Percentiles rank a stretch among this genome's conserved stretches.
Evolutionary conservation across 1,284 basidiomycete genomes (phyloP).

Genomic region (Irpex sp.): DNA sequence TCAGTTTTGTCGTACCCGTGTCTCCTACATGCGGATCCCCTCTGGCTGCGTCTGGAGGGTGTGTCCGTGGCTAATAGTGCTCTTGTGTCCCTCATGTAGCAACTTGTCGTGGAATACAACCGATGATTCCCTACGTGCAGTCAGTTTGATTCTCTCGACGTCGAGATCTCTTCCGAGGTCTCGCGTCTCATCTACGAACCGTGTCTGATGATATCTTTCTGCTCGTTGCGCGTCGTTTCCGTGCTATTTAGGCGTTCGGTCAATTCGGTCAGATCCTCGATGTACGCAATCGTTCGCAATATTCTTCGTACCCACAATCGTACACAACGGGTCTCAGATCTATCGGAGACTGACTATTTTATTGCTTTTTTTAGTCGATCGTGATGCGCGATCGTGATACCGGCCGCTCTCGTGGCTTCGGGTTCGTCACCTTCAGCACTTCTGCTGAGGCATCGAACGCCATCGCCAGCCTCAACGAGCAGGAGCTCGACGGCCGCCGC

Average conservation of each 20-base stretch:
- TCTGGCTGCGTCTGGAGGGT: slow-evolving; percentile 14
- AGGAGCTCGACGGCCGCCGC: slow-evolving; percentile 90
- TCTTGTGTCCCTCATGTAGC: slow-evolving; percentile 44
- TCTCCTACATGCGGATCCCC: slow-evolving; percentile 12
- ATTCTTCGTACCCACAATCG: not conserved
- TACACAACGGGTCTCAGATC: slow-evolving; percentile 1
- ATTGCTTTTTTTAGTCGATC: slow-evolving; percentile 59
- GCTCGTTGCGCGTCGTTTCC: slow-evolving; percentile 26
- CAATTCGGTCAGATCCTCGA: slow-evolving; percentile 68
- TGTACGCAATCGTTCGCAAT: slow-evolving; percentile 49
- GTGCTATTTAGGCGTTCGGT: slow-evolving; percentile 61
- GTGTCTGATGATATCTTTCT: slow-evolving; percentile 18
- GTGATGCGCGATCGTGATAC: slow-evolving; percentile 99
- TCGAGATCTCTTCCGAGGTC: slow-evolving; percentile 26
- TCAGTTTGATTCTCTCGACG: slow-evolving; percentile 55
- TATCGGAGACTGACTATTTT: slow-evolving; percentile 21
- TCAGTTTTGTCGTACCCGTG: slow-evolving; percentile 44
- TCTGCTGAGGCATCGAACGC: slow-evolving; percentile 74
- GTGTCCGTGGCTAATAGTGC: slow-evolving; percentile 29
- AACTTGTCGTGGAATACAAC: slow-evolving; percentile 94
- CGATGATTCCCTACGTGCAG: slow-evolving; percentile 82
- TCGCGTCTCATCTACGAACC: slow-evolving; percentile 29
- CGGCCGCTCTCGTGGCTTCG: slow-evolving; percentile 94
- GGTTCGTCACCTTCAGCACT: slow-evolving; percentile 82
- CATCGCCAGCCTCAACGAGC: slow-evolving; percentile 81